Evolutionary conservation across 176 grass and related monocot species (phyloP).

Genomic region (Areca catechu): DNA sequence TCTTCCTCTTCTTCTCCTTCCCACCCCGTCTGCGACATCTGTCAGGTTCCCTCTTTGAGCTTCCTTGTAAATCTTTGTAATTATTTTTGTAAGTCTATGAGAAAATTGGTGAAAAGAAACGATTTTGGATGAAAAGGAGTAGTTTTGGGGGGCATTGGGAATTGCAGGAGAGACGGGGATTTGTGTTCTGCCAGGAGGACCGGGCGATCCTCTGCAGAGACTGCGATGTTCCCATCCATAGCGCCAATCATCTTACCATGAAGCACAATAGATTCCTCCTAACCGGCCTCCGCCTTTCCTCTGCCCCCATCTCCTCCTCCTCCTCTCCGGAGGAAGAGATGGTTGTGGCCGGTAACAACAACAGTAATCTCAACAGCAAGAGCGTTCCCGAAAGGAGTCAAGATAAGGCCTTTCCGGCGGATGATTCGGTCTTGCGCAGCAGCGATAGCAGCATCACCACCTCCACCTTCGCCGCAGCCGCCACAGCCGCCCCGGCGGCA

Average conservation of each 20-base stretch:
- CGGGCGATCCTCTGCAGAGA: conserved; percentile 86
- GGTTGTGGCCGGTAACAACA: not conserved
- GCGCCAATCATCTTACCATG: conserved; percentile 68
- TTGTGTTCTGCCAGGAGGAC: conserved; percentile 97
- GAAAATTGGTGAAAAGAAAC: no score
- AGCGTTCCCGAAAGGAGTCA: not conserved
- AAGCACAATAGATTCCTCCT: conserved; percentile 92
- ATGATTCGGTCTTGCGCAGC: no score
- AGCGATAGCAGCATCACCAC: no score
- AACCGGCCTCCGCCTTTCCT: conserved; percentile 58
- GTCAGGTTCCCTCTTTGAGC: conserved; percentile 31
- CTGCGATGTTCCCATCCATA: conserved; percentile 78
- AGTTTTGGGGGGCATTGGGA: not conserved
- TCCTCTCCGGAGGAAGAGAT: not conserved
- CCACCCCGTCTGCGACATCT: conserved; percentile 67
- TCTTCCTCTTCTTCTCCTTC: not conserved
- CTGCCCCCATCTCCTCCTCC: conserved; percentile 12
- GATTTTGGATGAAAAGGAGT: no score
- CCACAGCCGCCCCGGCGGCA: not conserved
- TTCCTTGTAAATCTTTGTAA: no score
- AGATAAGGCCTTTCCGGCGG: conserved; percentile 8
- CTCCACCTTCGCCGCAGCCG: not conserved
- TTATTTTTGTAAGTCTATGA: no score
- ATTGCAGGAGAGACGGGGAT: conserved; percentile 59
- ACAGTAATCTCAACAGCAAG: not conserved